A percentile compares a stretch with the other conserved stretches of the same genome.
These are phyloP conservation scores for Xylaria sp. DNA, from an alignment of 2,329 filamentous ascomycete genomes.

Conservation along the genomic window DNA sequence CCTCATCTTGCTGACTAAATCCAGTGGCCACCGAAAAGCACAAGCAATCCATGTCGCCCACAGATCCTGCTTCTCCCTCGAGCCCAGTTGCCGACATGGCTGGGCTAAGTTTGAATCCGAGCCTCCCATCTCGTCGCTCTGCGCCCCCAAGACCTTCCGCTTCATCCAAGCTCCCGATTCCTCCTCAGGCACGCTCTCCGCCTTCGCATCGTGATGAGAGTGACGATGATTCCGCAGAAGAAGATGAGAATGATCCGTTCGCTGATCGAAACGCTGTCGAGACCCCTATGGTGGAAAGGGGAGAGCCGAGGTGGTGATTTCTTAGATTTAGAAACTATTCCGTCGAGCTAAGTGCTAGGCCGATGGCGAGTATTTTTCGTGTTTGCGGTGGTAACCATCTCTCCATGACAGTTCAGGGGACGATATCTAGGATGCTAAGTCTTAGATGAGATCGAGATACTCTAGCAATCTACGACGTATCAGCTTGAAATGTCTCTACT, in stretches of 20 bases:
- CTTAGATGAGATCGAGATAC: neutral
- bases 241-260: constrained; percentile 89
- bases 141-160: constrained; percentile 61
- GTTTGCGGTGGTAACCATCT: constrained; percentile 1
- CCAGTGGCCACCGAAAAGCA: constrained; percentile 65
- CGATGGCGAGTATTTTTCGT: neutral
- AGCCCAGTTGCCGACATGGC: constrained; percentile 56
- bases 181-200: constrained; percentile 57
- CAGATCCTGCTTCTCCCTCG: constrained; percentile 47
- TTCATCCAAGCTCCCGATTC: constrained; percentile 62
- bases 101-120: constrained; percentile 55
- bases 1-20: constrained; percentile 44
- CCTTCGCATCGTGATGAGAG: constrained; percentile 67
- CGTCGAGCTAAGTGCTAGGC: neutral
- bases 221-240: constrained; percentile 67
- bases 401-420: neutral
- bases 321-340: neutral
- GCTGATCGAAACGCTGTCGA: constrained; percentile 80
- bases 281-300: constrained; percentile 54
- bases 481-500: neutral
- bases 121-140: constrained; percentile 54
- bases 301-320: constrained; percentile 51
- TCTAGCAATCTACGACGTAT: neutral
- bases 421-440: constrained; percentile 1
- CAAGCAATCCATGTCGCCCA: constrained; percentile 59